phyloP scores from a whole-genome alignment of 257 asterid species.

The Perilla frutescens region DNA sequence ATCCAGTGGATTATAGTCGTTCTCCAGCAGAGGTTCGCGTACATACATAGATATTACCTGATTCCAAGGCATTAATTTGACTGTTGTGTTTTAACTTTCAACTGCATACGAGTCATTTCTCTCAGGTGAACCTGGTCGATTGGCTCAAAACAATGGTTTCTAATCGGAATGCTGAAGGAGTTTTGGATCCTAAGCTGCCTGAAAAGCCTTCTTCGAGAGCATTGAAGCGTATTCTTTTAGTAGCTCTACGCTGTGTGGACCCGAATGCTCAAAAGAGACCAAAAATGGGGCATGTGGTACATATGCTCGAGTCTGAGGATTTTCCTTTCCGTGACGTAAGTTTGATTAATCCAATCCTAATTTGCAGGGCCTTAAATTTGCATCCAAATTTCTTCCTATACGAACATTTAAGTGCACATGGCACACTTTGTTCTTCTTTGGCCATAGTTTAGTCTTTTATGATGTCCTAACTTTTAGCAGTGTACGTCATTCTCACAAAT shows the following conservation, averaged over 20 bases:
- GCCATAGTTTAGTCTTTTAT: not conserved
- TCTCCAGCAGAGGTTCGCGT: conserved; percentile 73
- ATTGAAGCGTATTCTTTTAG: conserved; percentile 79
- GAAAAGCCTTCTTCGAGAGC: conserved; percentile 84
- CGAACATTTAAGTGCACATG: conserved; percentile 18
- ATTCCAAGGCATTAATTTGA: conserved; percentile 9
- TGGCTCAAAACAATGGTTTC: conserved; percentile 96
- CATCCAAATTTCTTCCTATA: not conserved
- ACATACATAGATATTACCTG: conserved; percentile 8
- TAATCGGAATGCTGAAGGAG: conserved; percentile 79
- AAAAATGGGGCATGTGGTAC: conserved; percentile 92
- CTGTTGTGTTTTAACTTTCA: conserved; percentile 17
- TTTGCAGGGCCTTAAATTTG: not conserved
- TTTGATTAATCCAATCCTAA: conserved; percentile 8
- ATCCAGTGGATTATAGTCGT: conserved; percentile 90
- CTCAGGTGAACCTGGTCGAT: conserved; percentile 84
- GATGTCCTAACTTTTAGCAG: not conserved
- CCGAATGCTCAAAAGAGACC: conserved; percentile 89
- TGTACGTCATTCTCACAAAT: not conserved
- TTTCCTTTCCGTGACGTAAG: conserved; percentile 90
- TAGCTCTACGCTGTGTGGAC: conserved; percentile 85
- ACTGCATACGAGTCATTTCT: conserved; percentile 26
- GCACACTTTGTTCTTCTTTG: conserved; percentile 7
- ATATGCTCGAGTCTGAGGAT: conserved; percentile 93
- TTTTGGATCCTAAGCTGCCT: conserved; percentile 72